These are phyloP conservation scores for Beta lomatogona DNA, from an alignment of 179 eudicot species.

Conservation along the genomic window DNA sequence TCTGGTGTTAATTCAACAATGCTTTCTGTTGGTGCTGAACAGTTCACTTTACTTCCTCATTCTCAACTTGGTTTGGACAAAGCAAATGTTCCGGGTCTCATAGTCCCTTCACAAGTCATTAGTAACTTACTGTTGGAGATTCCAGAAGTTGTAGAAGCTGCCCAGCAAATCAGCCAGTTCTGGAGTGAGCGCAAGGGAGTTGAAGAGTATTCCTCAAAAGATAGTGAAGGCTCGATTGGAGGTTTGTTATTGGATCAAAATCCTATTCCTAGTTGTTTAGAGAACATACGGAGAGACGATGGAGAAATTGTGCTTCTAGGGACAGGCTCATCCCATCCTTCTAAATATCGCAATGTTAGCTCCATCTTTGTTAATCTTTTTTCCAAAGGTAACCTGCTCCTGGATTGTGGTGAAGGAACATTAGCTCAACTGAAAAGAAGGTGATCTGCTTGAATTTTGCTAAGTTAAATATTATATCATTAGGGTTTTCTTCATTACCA, in stretches of 20 bases:
- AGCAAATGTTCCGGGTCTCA: conserved; percentile 47
- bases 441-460: conserved; percentile 28
- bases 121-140: conserved; percentile 59
- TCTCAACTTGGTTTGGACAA: conserved; percentile 70
- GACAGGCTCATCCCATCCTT: conserved; percentile 87
- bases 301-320: conserved; percentile 88
- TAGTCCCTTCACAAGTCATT: conserved; percentile 41
- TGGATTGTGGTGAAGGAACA: conserved; percentile 95
- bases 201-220: not conserved
- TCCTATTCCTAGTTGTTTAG: conserved; percentile 64
- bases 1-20: not conserved
- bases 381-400: conserved; percentile 69
- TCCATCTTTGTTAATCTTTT: conserved; percentile 76
- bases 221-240: conserved; percentile 31
- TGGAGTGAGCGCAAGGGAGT: conserved; percentile 8
- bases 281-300: conserved; percentile 69
- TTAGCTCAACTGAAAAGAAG: conserved; percentile 83
- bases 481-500: not conserved
- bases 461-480: not conserved
- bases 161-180: conserved; percentile 48
- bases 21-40: conserved; percentile 8
- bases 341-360: conserved; percentile 83
- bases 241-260: conserved; percentile 54
- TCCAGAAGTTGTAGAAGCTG: conserved; percentile 68
- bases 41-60: conserved; percentile 74